A percentile compares a stretch with the other conserved stretches of the same genome.
Conservation (phyloP, 495 filamentous ascomycete genomes). For the Hypoxylon trugodes region DNA sequence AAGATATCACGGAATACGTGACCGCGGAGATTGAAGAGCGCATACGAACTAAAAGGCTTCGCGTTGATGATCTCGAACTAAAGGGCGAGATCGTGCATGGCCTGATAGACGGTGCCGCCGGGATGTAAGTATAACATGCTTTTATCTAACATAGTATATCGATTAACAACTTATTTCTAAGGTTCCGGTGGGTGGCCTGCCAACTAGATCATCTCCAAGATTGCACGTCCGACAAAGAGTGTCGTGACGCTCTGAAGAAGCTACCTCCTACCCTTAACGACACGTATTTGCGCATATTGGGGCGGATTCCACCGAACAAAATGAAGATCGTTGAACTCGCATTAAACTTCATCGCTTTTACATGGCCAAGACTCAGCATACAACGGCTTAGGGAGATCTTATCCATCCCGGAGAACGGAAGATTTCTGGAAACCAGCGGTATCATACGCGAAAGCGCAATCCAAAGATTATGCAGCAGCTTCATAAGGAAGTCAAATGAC, state of each 20-base stretch:
- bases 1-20: constrained; percentile 47
- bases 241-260: constrained; percentile 41
- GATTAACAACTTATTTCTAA: constrained; percentile 39
- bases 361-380: background rate
- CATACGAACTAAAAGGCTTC: constrained; percentile 27
- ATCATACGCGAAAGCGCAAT: constrained; percentile 40
- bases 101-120: constrained; percentile 28
- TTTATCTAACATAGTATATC: constrained; percentile 18
- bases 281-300: constrained; percentile 49
- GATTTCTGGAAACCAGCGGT: constrained; percentile 19
- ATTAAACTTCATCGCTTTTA: constrained; percentile 39
- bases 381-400: constrained; percentile 38
- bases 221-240: constrained; percentile 40
- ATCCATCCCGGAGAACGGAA: constrained; percentile 13
- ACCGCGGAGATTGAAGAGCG: constrained; percentile 47
- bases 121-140: constrained; percentile 18
- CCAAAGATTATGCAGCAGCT: constrained; percentile 43
- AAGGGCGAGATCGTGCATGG: constrained; percentile 46
- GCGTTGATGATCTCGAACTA: constrained; percentile 30
- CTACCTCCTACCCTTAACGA: constrained; percentile 45
- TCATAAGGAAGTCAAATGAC: constrained; percentile 38
- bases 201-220: constrained; percentile 52
- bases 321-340: constrained; percentile 33
- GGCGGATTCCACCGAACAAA: constrained; percentile 32
- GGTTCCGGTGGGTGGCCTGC: constrained; percentile 54